A percentile compares a stretch with the other conserved stretches of the same genome.
Conservation (phyloP, 768 basidiomycete species). For the Termitomyces sp. region DNA sequence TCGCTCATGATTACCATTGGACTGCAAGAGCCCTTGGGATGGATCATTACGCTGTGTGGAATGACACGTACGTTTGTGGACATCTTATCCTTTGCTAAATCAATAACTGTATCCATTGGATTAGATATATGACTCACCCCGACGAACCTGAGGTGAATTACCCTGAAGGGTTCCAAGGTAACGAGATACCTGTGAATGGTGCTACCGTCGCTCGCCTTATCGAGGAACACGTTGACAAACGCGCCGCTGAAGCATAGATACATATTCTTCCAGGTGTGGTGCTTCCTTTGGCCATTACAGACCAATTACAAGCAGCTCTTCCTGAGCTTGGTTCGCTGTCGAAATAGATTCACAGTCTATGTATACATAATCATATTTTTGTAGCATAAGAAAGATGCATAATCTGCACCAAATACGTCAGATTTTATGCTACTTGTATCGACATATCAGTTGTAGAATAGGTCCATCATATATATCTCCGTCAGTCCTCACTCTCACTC, state of each 20-base stretch:
- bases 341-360: too few species aligned
- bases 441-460: too few species aligned
- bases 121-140: conserved; percentile 35
- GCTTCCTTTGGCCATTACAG: not conserved
- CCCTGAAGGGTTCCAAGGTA: conserved; percentile 82
- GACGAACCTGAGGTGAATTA: conserved; percentile 54
- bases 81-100: not conserved
- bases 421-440: too few species aligned
- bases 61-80: conserved; percentile 55
- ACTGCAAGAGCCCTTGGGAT: conserved; percentile 71
- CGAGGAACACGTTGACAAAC: conserved; percentile 52
- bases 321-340: too few species aligned
- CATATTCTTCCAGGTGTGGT: not conserved
- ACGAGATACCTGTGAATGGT: conserved; percentile 72
- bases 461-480: too few species aligned
- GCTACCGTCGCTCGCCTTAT: conserved; percentile 64
- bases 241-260: not conserved
- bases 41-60: conserved; percentile 77
- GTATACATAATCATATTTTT: too few species aligned
- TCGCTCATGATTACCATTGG: conserved; percentile 88
- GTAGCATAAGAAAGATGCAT: too few species aligned
- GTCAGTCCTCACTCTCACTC: too few species aligned
- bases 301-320: too few species aligned
- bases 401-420: too few species aligned
- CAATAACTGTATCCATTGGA: not conserved